Conservation (phyloP, 768 basidiomycete species). For the Hydnomerulius pinastri region DNA sequence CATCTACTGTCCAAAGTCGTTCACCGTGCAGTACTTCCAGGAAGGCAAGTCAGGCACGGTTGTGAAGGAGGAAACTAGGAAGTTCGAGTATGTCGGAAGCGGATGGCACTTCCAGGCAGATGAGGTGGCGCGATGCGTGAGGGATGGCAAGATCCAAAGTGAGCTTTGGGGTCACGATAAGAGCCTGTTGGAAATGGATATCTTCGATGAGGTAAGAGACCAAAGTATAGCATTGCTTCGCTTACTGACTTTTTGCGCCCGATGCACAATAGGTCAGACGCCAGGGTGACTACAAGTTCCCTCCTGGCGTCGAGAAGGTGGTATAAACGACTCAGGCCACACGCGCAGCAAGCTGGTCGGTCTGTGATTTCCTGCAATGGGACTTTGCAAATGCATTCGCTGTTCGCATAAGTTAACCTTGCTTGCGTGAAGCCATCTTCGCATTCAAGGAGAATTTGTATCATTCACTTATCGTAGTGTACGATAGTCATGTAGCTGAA, state of each 20-base stretch:
- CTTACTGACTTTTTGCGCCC: slow-evolving; percentile 15
- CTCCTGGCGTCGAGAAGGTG: slow-evolving; percentile 60
- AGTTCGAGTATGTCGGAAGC: slow-evolving; percentile 60
- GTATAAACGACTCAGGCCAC: slow-evolving; percentile 10
- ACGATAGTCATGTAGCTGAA: background rate
- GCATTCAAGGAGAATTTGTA: background rate
- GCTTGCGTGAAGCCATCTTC: background rate
- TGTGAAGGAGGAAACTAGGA: slow-evolving; percentile 57
- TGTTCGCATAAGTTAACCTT: background rate
- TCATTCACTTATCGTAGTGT: background rate
- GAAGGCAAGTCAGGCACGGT: slow-evolving; percentile 44
- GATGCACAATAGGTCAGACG: slow-evolving; percentile 58
- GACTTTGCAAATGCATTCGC: background rate
- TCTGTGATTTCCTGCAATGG: no score
- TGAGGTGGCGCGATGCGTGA: slow-evolving; percentile 78
- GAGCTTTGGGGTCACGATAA: slow-evolving; percentile 76
- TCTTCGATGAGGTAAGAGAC: slow-evolving; percentile 76
- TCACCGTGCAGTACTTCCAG: slow-evolving; percentile 62
- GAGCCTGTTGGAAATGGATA: slow-evolving; percentile 76
- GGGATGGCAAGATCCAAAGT: slow-evolving; percentile 75
- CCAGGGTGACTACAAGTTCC: slow-evolving; percentile 66
- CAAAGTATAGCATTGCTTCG: background rate
- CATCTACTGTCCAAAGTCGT: slow-evolving; percentile 66
- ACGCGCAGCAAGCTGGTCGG: no score
- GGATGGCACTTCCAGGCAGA: slow-evolving; percentile 90